Conservation (phyloP, 805 yeast species). For the Zygoascus ofunaensis region DNA sequence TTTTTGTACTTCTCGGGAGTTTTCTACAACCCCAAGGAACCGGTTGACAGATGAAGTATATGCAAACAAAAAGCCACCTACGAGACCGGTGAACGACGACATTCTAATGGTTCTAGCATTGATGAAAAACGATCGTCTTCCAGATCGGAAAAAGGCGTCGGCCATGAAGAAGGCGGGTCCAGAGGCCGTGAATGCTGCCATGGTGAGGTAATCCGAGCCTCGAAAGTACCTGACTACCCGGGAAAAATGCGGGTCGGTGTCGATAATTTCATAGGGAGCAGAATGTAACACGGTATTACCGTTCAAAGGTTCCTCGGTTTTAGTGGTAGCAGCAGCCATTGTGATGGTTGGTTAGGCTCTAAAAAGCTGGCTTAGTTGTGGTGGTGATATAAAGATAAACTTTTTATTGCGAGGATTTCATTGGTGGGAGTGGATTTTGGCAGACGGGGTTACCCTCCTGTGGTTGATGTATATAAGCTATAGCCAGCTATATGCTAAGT, state of each 20-base stretch:
- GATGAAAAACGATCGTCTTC: slow-evolving; percentile 25
- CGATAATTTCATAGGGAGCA: slow-evolving; percentile 42
- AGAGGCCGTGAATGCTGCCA: slow-evolving; percentile 40
- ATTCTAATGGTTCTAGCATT: slow-evolving; percentile 55
- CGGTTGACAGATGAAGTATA: slow-evolving; percentile 59
- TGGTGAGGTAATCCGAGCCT: slow-evolving; percentile 48
- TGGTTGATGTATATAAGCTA: no score
- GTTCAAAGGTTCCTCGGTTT: slow-evolving; percentile 5
- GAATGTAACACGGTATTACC: slow-evolving; percentile 14
- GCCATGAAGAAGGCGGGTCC: slow-evolving; percentile 28
- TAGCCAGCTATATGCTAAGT: no score
- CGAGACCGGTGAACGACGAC: slow-evolving; percentile 48
- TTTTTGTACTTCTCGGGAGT: slow-evolving; percentile 55
- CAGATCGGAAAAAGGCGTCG: slow-evolving; percentile 1
- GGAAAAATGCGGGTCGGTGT: slow-evolving; percentile 66
- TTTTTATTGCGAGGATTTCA: neutral
- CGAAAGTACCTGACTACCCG: slow-evolving; percentile 69
- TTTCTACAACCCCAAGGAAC: slow-evolving; percentile 73
- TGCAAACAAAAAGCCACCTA: slow-evolving; percentile 67
- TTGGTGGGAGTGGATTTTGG: neutral
- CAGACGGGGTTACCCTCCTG: no score
- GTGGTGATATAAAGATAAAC: neutral
- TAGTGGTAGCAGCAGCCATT: slow-evolving; percentile 1
- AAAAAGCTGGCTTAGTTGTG: neutral
- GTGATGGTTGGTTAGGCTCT: neutral